Conservation (phyloP, 2,329 filamentous ascomycete genomes). For the Fusarium albidum region DNA sequence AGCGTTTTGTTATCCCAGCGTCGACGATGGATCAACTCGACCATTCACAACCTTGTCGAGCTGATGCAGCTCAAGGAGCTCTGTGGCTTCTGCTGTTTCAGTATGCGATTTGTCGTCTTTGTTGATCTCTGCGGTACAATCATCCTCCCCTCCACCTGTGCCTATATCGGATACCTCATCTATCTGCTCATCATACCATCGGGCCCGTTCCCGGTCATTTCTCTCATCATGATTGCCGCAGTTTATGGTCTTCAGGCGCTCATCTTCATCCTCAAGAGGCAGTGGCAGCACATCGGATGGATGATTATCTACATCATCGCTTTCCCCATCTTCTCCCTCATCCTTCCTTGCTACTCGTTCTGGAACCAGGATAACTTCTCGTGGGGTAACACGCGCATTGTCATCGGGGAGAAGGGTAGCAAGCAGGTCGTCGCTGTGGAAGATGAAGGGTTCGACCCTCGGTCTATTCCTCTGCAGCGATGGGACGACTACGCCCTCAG, state of each 20-base stretch:
- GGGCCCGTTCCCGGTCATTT: constrained; percentile 85
- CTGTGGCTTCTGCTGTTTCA: constrained; percentile 98
- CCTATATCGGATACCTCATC: constrained; percentile 87
- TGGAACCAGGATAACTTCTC: constrained; percentile 99
- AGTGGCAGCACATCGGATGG: constrained; percentile 99
- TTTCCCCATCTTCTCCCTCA: constrained; percentile 90
- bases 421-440: constrained; percentile 91
- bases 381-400: constrained; percentile 98
- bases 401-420: constrained; percentile 90
- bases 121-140: constrained; percentile 93
- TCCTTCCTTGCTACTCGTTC: constrained; percentile 96
- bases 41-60: constrained; percentile 94
- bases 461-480: constrained; percentile 90
- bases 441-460: constrained; percentile 86
- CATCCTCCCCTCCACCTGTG: constrained; percentile 87
- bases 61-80: constrained; percentile 90
- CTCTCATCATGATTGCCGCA: constrained; percentile 85
- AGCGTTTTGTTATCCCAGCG: constrained; percentile 94
- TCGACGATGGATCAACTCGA: constrained; percentile 99
- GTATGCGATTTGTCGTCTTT: constrained; percentile 96
- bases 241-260: constrained; percentile 96
- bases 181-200: constrained; percentile 74
- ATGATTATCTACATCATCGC: constrained; percentile 99
- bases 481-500: constrained; percentile 94
- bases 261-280: constrained; percentile 95